Evolutionary conservation across 352 stramenopile genomes (phyloP).

Genomic region (Lagenidium sp.): DNA sequence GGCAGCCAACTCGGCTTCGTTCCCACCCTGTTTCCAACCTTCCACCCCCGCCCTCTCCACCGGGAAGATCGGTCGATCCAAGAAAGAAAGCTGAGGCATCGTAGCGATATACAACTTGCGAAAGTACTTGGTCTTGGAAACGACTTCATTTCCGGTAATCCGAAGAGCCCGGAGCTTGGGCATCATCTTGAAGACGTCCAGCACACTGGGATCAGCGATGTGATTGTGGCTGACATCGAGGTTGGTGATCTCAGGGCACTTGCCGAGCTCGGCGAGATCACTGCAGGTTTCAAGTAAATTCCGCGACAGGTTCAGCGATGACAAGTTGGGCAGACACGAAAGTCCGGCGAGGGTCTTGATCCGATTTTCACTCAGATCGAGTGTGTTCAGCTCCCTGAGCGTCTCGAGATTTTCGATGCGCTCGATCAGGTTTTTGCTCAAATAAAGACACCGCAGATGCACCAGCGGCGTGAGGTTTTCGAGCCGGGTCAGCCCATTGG

Average conservation of each 20-base stretch:
- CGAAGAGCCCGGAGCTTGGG: conserved; percentile 66
- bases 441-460: conserved; percentile 87
- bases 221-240: conserved; percentile 92
- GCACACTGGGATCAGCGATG: conserved; percentile 68
- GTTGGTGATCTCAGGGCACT: conserved; percentile 74
- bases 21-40: conserved; percentile 85
- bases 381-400: conserved; percentile 78
- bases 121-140: conserved; percentile 90
- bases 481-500: conserved; percentile 88
- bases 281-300: conserved; percentile 78
- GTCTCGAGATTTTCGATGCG: conserved; percentile 59
- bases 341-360: conserved; percentile 82
- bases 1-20: conserved; percentile 81
- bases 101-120: conserved; percentile 88
- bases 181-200: conserved; percentile 78
- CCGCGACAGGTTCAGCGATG: conserved; percentile 85
- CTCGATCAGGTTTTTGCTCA: conserved; percentile 91
- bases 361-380: conserved; percentile 91
- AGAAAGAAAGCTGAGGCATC: conserved; percentile 79
- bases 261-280: conserved; percentile 63
- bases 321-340: conserved; percentile 56
- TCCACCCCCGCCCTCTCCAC: conserved; percentile 75
- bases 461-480: conserved; percentile 66
- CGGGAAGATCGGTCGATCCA: conserved; percentile 94
- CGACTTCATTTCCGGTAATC: conserved; percentile 87